Base-by-base conservation (phyloP, 768 basidiomycete species). In the Collybiopsis confluens region DNA sequence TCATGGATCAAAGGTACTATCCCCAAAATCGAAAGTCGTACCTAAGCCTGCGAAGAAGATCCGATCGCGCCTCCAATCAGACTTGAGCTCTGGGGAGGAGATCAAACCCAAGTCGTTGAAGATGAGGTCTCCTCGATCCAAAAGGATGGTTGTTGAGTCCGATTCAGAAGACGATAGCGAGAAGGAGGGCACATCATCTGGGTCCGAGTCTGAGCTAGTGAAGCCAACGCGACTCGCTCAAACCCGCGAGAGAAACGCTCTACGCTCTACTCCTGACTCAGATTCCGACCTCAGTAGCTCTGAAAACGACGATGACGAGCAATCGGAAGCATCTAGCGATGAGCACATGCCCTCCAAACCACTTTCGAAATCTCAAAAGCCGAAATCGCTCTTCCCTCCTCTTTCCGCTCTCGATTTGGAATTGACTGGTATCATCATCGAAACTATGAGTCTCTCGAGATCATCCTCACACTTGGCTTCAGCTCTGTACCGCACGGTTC, bases 361-460 rank as follows among this genome's bases (percentile, higher is more conserved):
- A 21, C 8, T 21, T 4, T 30, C 27, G 48, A 53, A 41, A 37
- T n/a, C 26, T 28, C 44, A 37, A 28, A 28, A 30, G 13, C 18
- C 46, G 27, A 23, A 23, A 27, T 15, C 44, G 16, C 28, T 26
- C 9, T 50, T 51, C 20, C 54, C 35, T 16, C 36, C 35, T 23
- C 23, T 55, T 6, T 42, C 61, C 15, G 51, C 67, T 38, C 50
- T 68, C 11, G 73, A 74, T 55, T 60, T 62, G 0, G 82, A 84
- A 59, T 64, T 86, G 21, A 76, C 75, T 46, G 87, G 87, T 2
- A 77, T 88, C 78, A 68, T 89, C 1, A 79, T 89, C 58, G 85
- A 88, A 70, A 76, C 77, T 35, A 74, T 90, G 66, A 87, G 85
- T 11, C 77, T 79, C n/a, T 84, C 86, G 3, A 81, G 88, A 20